Conservation (phyloP, 2,329 filamentous ascomycete genomes). For the Aspergillus luchuensis region DNA sequence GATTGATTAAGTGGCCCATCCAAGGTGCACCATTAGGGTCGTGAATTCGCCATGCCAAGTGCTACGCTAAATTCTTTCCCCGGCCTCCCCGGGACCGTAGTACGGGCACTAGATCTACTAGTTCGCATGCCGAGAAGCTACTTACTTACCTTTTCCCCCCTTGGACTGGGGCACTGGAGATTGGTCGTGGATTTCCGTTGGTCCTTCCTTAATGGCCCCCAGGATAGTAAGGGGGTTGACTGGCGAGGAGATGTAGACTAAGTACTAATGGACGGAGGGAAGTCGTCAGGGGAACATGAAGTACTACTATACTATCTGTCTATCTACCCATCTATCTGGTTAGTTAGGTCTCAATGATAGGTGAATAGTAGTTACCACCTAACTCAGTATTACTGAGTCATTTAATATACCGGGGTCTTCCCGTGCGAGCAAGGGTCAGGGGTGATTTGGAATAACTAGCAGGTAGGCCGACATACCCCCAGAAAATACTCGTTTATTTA, state of each 20-base stretch:
- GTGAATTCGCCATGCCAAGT: background rate
- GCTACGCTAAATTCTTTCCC: slow-evolving; percentile 10
- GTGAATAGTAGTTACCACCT: too few relatives aligned
- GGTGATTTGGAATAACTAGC: background rate
- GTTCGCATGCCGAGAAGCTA: background rate
- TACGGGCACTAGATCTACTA: slow-evolving; percentile 18
- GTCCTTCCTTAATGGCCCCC: background rate
- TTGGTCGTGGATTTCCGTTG: background rate
- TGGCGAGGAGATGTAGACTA: too few relatives aligned
- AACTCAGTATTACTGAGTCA: too few relatives aligned
- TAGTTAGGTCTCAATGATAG: too few relatives aligned
- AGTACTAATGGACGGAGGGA: background rate
- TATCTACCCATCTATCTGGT: too few relatives aligned
- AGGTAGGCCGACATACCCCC: background rate
- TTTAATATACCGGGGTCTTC: background rate
- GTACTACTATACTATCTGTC: background rate
- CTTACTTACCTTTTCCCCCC: too few relatives aligned
- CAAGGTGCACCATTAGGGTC: background rate
- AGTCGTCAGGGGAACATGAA: slow-evolving; percentile 5
- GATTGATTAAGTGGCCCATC: background rate
- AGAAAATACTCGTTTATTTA: background rate
- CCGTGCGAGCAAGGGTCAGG: background rate
- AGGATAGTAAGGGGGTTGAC: background rate
- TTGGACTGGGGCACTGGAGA: background rate
- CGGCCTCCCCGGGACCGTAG: slow-evolving; percentile 8